Percentiles rank a stretch among this genome's conserved stretches.
Evolutionary conservation across 208 protist species (phyloP).

Genomic region (Spongospora subterranea): DNA sequence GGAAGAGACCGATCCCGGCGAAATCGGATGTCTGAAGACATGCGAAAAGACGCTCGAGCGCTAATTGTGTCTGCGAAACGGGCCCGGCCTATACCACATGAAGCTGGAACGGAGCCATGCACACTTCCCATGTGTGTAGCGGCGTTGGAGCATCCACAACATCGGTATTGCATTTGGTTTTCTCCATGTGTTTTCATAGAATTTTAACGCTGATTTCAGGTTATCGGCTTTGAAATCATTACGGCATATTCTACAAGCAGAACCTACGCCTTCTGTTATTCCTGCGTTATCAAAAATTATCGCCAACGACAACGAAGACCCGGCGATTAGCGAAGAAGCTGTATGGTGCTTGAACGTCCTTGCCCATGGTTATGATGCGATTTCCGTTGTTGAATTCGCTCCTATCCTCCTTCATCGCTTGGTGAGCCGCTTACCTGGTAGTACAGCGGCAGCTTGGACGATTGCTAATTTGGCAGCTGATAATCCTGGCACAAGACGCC

Average conservation of each 20-base stretch:
- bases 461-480: conserved; percentile 43
- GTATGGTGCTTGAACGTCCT: conserved; percentile 40
- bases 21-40: background rate
- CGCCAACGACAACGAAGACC: background rate
- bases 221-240: background rate
- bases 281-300: background rate
- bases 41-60: background rate
- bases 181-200: background rate
- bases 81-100: conserved; percentile 12
- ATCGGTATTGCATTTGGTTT: background rate
- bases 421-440: background rate
- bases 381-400: background rate
- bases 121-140: background rate
- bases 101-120: no score
- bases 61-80: conserved; percentile 9
- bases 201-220: background rate
- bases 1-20: background rate
- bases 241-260: background rate
- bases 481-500: conserved; percentile 14
- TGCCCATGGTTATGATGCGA: conserved; percentile 16
- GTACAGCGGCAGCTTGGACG: background rate
- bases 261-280: conserved; percentile 11
- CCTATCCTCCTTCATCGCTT: background rate
- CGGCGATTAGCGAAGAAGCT: conserved; percentile 8
- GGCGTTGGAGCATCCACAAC: conserved; percentile 22